Evolutionary conservation across 176 grass and related monocot species (phyloP).

Genomic region (Eremochloa ophiuroides): DNA sequence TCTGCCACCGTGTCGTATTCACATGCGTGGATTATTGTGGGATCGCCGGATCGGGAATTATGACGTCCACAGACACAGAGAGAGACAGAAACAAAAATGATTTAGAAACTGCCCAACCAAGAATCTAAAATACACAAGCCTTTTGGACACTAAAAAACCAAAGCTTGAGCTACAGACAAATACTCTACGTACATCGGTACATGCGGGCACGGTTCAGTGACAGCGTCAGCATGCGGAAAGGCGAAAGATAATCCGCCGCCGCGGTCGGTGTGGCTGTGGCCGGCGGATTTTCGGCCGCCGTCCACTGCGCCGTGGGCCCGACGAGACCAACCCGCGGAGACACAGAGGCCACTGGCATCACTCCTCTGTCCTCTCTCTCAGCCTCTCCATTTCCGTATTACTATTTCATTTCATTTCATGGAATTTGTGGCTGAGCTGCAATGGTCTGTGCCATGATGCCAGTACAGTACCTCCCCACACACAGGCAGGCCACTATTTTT

Average conservation of each 20-base stretch:
- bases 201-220: not conserved
- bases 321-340: conserved; percentile 2
- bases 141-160: not conserved
- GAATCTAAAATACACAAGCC: not conserved
- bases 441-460: conserved; percentile 12
- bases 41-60: not conserved
- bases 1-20: not conserved
- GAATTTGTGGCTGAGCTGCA: conserved; percentile 25
- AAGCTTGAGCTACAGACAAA: not conserved
- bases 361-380: not conserved
- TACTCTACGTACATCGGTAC: too few species aligned
- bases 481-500: not conserved
- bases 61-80: not conserved
- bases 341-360: not conserved
- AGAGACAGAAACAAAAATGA: conserved; percentile 1
- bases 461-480: not conserved
- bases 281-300: conserved; percentile 34
- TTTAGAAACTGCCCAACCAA: not conserved
- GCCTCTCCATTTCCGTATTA: not conserved
- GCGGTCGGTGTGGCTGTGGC: conserved; percentile 31
- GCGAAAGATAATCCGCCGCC: not conserved
- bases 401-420: not conserved
- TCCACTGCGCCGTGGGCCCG: conserved; percentile 32
- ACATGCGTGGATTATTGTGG: not conserved
- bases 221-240: conserved; percentile 20